Conservation (phyloP, 2,329 filamentous ascomycete genomes). For the Eutypa lata region DNA sequence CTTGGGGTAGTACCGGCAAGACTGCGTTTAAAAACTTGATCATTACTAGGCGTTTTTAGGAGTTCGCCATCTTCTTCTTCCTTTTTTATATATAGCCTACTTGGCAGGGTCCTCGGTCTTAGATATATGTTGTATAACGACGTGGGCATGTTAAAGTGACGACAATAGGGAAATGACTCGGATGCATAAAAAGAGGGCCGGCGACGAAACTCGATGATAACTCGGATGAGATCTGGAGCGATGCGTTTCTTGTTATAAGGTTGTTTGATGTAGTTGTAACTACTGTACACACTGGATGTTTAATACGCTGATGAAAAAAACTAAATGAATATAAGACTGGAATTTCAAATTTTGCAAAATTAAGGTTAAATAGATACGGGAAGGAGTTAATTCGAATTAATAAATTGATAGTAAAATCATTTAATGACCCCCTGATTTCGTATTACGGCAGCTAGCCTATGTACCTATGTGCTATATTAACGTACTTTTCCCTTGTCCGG, state of each 20-base stretch:
- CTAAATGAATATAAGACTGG: too few species aligned
- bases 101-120: too few species aligned
- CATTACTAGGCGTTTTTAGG: slow-evolving; percentile 2
- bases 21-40: slow-evolving; percentile 1
- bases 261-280: too few species aligned
- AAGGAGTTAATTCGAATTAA: too few species aligned
- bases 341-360: not conserved
- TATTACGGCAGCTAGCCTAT: too few species aligned
- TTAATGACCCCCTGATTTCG: too few species aligned
- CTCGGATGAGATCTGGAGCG: not conserved
- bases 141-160: too few species aligned
- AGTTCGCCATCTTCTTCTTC: not conserved
- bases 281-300: too few species aligned
- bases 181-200: not conserved
- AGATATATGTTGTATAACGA: not conserved
- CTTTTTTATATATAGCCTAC: not conserved
- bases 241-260: not conserved
- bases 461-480: too few species aligned
- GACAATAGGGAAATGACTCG: not conserved
- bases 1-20: not conserved
- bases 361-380: not conserved
- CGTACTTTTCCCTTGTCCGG: too few species aligned
- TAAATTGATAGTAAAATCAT: too few species aligned
- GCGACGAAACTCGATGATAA: not conserved
- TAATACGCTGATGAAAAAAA: too few species aligned